Evolutionary conservation across 495 filamentous ascomycete genomes (phyloP), one percentile per base, ranked within the genome.

Genomic region (Friedmanniomyces endolithicus): DNA sequence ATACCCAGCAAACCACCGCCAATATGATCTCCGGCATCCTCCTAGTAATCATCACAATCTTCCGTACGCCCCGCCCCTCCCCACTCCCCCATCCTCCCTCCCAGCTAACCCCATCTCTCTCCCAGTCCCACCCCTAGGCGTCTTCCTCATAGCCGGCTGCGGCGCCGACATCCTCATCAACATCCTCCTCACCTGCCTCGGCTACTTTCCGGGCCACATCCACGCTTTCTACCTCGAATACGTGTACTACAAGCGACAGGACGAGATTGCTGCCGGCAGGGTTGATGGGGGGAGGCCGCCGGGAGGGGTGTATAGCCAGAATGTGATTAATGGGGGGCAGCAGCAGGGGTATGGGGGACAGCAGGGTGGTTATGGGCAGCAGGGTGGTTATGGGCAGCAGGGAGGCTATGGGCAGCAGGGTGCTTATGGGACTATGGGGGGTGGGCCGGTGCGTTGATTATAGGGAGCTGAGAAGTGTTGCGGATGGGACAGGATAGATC

Each of bases 151-250:
- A 55, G 72, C 78, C 29, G 81, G 80, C 55, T 84, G 79, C 64
- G 75, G 79, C 48, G 72, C 69, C n/a, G 81, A 85, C 56, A 70
- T 85, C 23, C 68, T 80, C 46, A 79, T 84, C 64, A 85, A 85
- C 63, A 77, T 85, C 59, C 65, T 73, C 31, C 70, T 85, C 23
- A 84, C 81, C 0, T 63, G 78, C 50, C 71, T 85, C 2, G 81
- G 79, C 74, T 83, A 67, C 63, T 75, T 66, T 12, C 47, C 29
- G n/a, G 47, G 47, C 11, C 47, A 90, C 59, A 78, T 95, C 24
- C 90, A 95, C 65, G 90, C 87, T 7, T 94, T 94, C 71, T 97
- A 96, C 64, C 61, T 95, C 53, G 82, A 89, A 69, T 95, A 87
- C 63, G 77, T 94, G 47, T 95, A 92, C 66, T 95, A 84, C 61